Evolutionary conservation across 2,329 filamentous ascomycete species (phyloP).

Genomic region (Ophiocordyceps camponoti-saundersi): DNA sequence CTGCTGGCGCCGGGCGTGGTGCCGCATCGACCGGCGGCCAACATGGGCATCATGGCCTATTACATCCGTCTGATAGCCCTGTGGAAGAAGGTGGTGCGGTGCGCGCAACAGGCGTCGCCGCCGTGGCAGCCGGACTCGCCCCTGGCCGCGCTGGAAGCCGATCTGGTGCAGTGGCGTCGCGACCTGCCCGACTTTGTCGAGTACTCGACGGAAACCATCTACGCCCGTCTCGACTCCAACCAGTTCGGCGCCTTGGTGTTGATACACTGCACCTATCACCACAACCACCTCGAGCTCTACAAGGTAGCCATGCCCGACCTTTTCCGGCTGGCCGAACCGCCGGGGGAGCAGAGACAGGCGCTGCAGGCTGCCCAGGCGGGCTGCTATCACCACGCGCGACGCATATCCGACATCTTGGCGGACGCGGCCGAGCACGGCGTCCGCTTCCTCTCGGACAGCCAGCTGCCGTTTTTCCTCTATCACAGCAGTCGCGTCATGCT

Average conservation of each 20-base stretch:
- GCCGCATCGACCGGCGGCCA: conserved; percentile 19
- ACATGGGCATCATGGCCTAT: conserved; percentile 26
- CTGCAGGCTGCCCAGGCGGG: conserved; percentile 18
- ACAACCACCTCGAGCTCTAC: conserved; percentile 27
- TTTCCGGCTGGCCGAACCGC: conserved; percentile 23
- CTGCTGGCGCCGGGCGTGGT: conserved; percentile 21
- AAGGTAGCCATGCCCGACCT: conserved; percentile 27
- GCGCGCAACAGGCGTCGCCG: conserved; percentile 22
- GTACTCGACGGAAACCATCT: conserved; percentile 25
- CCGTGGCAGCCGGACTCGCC: conserved; percentile 26
- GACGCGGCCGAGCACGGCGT: conserved; percentile 22
- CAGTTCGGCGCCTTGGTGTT: conserved; percentile 26
- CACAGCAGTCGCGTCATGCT: conserved; percentile 29
- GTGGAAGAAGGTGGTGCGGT: conserved; percentile 22
- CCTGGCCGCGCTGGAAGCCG: conserved; percentile 22
- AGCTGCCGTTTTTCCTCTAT: conserved; percentile 28
- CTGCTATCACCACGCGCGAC: conserved; percentile 20
- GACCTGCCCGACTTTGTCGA: conserved; percentile 25
- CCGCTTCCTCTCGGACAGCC: conserved; percentile 22
- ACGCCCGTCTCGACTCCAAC: conserved; percentile 26
- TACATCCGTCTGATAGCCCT: conserved; percentile 23
- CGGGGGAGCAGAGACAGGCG: conserved; percentile 19
- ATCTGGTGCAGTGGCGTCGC: conserved; percentile 21
- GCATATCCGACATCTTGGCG: conserved; percentile 20
- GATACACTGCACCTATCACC: conserved; percentile 28